Conservation (phyloP, 805 yeast species). For the Metschnikowia proteae region DNA sequence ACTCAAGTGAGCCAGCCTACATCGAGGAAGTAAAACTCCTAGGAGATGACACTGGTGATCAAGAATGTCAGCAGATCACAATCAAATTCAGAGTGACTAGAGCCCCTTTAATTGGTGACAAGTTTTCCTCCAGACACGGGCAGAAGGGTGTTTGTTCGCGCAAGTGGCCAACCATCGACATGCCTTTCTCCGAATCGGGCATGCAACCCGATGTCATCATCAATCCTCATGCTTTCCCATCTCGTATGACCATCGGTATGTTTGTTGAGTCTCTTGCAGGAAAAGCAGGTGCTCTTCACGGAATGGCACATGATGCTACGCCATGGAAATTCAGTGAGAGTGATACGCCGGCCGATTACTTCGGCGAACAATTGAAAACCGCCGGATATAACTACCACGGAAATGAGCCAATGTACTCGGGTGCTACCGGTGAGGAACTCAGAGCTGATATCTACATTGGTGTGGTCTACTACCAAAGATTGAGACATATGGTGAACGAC, state of each 20-base stretch:
- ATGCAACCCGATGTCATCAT: constrained; percentile 97
- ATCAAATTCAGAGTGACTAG: constrained; percentile 89
- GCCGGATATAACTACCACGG: constrained; percentile 98
- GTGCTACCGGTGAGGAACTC: constrained; percentile 96
- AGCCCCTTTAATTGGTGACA: constrained; percentile 94
- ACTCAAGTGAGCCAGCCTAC: constrained; percentile 90
- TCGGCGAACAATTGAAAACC: constrained; percentile 82
- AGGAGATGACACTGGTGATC: constrained; percentile 73
- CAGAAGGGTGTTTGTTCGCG: constrained; percentile 98
- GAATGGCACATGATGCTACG: constrained; percentile 94
- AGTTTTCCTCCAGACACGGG: constrained; percentile 96
- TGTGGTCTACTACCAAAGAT: constrained; percentile 94
- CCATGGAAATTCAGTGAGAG: constrained; percentile 92
- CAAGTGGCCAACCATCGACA: constrained; percentile 94
- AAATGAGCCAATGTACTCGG: constrained; percentile 98
- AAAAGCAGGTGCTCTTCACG: constrained; percentile 96
- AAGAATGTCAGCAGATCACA: constrained; percentile 79
- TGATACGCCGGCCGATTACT: constrained; percentile 95
- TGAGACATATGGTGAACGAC: constrained; percentile 99
- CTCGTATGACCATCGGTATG: constrained; percentile 99
- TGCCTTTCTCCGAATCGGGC: constrained; percentile 96
- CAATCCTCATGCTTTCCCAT: constrained; percentile 99
- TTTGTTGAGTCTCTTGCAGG: constrained; percentile 98
- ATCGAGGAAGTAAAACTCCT: constrained; percentile 92
- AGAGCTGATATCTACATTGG: constrained; percentile 96